Evolutionary conservation across 2,329 filamentous ascomycete genomes (phyloP), one percentile per base, ranked within the genome.

Genomic region (Fusarium penzigii): DNA sequence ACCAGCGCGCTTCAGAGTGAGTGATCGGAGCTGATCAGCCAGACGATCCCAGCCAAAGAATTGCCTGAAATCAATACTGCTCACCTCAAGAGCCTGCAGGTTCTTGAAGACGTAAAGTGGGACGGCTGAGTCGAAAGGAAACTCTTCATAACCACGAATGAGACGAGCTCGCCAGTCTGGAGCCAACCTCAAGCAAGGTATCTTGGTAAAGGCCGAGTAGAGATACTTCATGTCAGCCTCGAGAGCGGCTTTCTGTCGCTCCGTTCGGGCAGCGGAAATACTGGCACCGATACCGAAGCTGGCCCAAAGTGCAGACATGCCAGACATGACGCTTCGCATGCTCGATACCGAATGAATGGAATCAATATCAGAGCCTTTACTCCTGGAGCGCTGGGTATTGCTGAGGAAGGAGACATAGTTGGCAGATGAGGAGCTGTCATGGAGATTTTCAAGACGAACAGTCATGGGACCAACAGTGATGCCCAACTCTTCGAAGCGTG

Each of bases 81-180:
- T 92, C 48, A 99, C 90, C 71, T 99, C 94, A 58, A 99, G 80
- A 17, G 91, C 89, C 72, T 93, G 93, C 48, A 97, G 78, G 63
- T 97, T 99, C 75, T 99, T 97, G 82, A 99, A 97, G 9, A 90
- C 89, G 70, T 96, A 88, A n/a, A 99, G 79, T 17, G 94, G 94
- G 29, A 99, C 94, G 17, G 94, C 94, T 20, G 91, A 96, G 72
- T 99, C 94, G 71, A 97, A 97, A 3, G 94, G 94, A 62, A 97
- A 99, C 72, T 97, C 93, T 72, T 99, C 94, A 68, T 94, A 97
- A 29, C 93, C 93, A 61, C 87, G 84, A 62, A 99, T 97, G 55
- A 97, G 78, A 48, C 89, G 87, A 44, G 93, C 92, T 61, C 91
- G 89, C 78, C 92, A 92, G 72, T 99, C 94, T n/a, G 92, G 92